Base-by-base conservation (phyloP, 345 rosid species). In the Erodium maritimum region DNA sequence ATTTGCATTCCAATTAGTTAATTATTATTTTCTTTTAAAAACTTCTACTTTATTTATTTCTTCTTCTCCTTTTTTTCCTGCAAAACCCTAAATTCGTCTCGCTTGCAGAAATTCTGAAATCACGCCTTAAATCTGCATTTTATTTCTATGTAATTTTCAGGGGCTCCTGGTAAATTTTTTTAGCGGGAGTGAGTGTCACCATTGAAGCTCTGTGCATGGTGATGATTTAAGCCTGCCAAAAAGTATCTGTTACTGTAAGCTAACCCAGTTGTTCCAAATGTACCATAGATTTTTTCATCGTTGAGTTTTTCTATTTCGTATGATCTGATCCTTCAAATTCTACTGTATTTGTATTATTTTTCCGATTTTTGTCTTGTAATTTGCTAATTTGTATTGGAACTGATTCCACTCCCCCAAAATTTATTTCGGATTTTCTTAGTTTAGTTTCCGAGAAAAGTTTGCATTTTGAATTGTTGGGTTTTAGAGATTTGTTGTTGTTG, bases 11-110 rank as follows among this genome's bases (percentile, higher is more conserved):
- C 58, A 19, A 20, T 55, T 68, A 69, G 60, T 42, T 20, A 57
- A 72, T 50, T 61, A 54, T 54, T 67, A 59, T 67, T 45, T 22
- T 20, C 52, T 63, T 42, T 51, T 56, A 18, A n/a, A n/a, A 23
- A 67, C 60, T 70, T 63, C 52, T 45, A 55, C 67, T 82, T 76
- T 73, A 75, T 81, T 72, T 54, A 64, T 69, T 77, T 69, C 75
- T 68, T 78, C 70, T 69, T 65, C 68, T 68, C 65, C 70, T 61
- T 33, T 33, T 46, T 66, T 78, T 71, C 70, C 56, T 55, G 73
- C 70, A 74, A 88, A 91, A 76, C 95, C 96, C 86, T 82, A 91
- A 84, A 76, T 80, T 78, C 76, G 56, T 64, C 74, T 71, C 77
- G 45, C 60, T 74, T 61, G 76, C 61, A 71, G 58, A 79, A 81